A percentile compares a stretch with the other conserved stretches of the same genome.
Evolutionary conservation across 2,329 filamentous ascomycete genomes (phyloP).

Genomic region (Nemania sp.): DNA sequence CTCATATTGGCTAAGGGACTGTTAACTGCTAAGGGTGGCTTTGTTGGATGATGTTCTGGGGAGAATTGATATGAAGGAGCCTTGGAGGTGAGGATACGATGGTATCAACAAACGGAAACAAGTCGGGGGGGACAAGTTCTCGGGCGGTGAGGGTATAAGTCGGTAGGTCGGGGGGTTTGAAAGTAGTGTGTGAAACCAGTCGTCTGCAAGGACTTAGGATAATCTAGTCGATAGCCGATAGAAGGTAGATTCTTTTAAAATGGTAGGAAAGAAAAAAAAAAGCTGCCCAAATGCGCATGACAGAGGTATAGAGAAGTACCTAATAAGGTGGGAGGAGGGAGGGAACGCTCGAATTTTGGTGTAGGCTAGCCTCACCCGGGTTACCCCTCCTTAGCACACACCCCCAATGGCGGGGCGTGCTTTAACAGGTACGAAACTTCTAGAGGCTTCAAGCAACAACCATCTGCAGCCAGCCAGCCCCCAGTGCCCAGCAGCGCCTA

Average conservation of each 20-base stretch:
- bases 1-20: slow-evolving; percentile 60
- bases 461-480: no score
- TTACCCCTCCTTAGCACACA: slow-evolving; percentile 46
- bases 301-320: slow-evolving; percentile 34
- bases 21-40: slow-evolving; percentile 38
- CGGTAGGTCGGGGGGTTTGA: slow-evolving; percentile 9
- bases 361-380: slow-evolving; percentile 39
- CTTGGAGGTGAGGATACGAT: background rate
- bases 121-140: slow-evolving; percentile 2
- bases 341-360: slow-evolving; percentile 32
- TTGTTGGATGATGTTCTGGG: slow-evolving; percentile 18
- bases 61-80: background rate
- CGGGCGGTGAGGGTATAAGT: slow-evolving; percentile 22
- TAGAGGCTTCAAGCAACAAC: slow-evolving; percentile 47
- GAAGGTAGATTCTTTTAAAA: slow-evolving; percentile 31
- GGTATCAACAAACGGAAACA: slow-evolving; percentile 27
- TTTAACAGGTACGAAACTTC: slow-evolving; percentile 44
- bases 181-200: slow-evolving; percentile 21
- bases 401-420: slow-evolving; percentile 33
- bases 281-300: slow-evolving; percentile 47
- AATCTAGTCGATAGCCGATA: slow-evolving; percentile 9
- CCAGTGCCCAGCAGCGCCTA: background rate
- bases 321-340: slow-evolving; percentile 39
- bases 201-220: slow-evolving; percentile 13
- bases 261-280: slow-evolving; percentile 40